Evolutionary conservation across 257 asterid species (phyloP).

Genomic region (Henckelia pumila): DNA sequence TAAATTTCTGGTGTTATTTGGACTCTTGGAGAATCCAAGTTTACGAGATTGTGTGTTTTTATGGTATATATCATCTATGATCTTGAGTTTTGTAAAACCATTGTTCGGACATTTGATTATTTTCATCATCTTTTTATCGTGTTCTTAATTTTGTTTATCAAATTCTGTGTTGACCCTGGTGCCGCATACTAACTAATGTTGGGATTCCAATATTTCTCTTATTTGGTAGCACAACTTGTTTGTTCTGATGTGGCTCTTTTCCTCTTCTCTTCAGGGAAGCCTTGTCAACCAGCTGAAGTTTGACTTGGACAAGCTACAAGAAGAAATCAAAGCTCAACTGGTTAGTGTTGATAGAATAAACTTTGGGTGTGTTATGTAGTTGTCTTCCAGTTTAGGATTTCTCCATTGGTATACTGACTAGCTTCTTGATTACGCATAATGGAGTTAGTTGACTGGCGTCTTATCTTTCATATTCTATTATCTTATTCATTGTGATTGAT

Average conservation of each 20-base stretch:
- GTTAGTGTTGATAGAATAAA: conserved; percentile 43
- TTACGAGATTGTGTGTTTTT: conserved; percentile 7
- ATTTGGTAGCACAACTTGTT: too few relatives aligned
- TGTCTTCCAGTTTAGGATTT: too few relatives aligned
- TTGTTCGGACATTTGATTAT: background rate
- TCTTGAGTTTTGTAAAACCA: conserved; percentile 7
- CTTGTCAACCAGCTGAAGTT: conserved; percentile 71
- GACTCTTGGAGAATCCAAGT: conserved; percentile 14
- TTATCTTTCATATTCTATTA: conserved; percentile 13
- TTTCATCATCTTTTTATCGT: conserved; percentile 18
- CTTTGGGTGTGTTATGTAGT: too few relatives aligned
- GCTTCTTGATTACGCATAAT: background rate
- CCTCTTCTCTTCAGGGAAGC: conserved; percentile 72
- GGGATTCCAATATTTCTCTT: too few relatives aligned
- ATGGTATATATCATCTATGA: conserved; percentile 11
- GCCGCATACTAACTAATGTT: too few relatives aligned
- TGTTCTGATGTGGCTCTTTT: conserved; percentile 8
- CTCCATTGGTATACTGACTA: too few relatives aligned
- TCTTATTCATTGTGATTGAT: conserved; percentile 4
- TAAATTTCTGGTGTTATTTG: background rate
- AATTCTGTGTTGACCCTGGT: too few relatives aligned
- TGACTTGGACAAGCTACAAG: conserved; percentile 75
- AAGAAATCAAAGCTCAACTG: conserved; percentile 73
- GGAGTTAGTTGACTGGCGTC: conserved; percentile 1
- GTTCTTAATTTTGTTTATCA: background rate